A percentile compares a stretch with the other conserved stretches of the same genome.
These are phyloP conservation scores for Hypomontagnella monticulosa DNA, from an alignment of 495 filamentous ascomycete species.

Conservation along the genomic window DNA sequence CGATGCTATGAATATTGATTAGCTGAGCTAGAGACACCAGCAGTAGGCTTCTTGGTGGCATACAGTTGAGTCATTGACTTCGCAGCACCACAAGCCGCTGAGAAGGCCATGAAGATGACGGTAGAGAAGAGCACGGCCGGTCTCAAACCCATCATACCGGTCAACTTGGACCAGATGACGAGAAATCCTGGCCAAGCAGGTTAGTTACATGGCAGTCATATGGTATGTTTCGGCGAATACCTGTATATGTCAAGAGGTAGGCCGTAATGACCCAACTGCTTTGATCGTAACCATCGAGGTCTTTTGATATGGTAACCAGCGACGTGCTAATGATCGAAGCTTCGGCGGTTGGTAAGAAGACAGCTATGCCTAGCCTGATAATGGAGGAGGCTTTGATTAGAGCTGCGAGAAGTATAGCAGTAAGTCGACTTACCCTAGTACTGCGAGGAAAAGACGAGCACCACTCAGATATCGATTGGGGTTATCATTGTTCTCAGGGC, in stretches of 20 bases:
- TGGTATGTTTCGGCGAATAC: slow-evolving; percentile 18
- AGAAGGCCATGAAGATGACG: slow-evolving; percentile 55
- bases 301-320: slow-evolving; percentile 62
- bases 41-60: neutral
- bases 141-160: slow-evolving; percentile 53
- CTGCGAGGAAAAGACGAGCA: neutral
- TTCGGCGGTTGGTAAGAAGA: slow-evolving; percentile 40
- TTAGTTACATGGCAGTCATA: no score
- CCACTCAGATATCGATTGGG: neutral
- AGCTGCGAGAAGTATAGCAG: no score
- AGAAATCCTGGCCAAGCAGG: slow-evolving; percentile 22
- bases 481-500: neutral
- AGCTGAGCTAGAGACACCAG: neutral
- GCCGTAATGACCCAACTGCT: slow-evolving; percentile 64
- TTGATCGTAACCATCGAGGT: slow-evolving; percentile 57
- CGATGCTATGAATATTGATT: slow-evolving; percentile 37
- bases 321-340: slow-evolving; percentile 66
- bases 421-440: neutral
- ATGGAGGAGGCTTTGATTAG: no score
- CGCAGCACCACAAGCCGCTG: slow-evolving; percentile 51
- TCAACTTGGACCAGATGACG: slow-evolving; percentile 52
- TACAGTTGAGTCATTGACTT: slow-evolving; percentile 49
- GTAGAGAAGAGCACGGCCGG: slow-evolving; percentile 44
- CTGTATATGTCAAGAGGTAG: slow-evolving; percentile 66
- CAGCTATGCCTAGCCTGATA: slow-evolving; percentile 24